Base-by-base conservation (phyloP, 2,329 filamentous ascomycete genomes). In the Ophiostoma fasciatum region DNA sequence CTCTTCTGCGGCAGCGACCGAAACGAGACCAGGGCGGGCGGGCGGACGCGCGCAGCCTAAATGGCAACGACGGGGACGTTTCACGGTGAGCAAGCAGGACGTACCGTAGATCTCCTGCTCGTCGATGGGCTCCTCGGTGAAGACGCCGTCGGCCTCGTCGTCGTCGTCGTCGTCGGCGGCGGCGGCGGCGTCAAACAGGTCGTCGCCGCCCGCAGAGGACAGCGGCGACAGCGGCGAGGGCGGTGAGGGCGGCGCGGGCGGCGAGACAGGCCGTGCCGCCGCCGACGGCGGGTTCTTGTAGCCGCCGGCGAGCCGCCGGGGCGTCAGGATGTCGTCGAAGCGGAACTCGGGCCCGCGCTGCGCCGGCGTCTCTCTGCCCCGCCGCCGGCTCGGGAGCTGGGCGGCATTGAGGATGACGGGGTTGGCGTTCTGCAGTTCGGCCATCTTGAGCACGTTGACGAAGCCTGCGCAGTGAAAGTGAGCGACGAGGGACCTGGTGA, bases 21-120 rank as follows among this genome's bases (percentile, higher is more conserved):
- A 26, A 26, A 26, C 5, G 4, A 25, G 3, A 27, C n/a, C 8
- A 15, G 5, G 28, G 18, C 6, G 14, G 22, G 6, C 14, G 5
- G 21, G 20, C 20, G 8, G 14, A 15, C n/a, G 23, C 13, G 8
- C 14, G 32, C n/a, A 20, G 10, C n/a, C n/a, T n/a, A n/a, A n/a
- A n/a, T n/a, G n/a, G n/a, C n/a, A n/a, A n/a, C n/a, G n/a, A n/a
- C n/a, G n/a, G n/a, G n/a, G n/a, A n/a, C n/a, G n/a, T n/a, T n/a
- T n/a, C n/a, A n/a, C n/a, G 11, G 23, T 13, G 9, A 5, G 9
- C 23, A 25, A 22, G 25, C 13, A 28, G 28, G 22, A 34, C 63
- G 43, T 62, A 90, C 84, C 85, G 54, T 88, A 98, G 28, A 98
- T 88, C 59, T 98, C 90, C 57, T 94, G 90, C 56, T 92, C 83